Evolutionary conservation across 2,329 filamentous ascomycete species (phyloP).

Genomic region (Fusarium luffae): DNA sequence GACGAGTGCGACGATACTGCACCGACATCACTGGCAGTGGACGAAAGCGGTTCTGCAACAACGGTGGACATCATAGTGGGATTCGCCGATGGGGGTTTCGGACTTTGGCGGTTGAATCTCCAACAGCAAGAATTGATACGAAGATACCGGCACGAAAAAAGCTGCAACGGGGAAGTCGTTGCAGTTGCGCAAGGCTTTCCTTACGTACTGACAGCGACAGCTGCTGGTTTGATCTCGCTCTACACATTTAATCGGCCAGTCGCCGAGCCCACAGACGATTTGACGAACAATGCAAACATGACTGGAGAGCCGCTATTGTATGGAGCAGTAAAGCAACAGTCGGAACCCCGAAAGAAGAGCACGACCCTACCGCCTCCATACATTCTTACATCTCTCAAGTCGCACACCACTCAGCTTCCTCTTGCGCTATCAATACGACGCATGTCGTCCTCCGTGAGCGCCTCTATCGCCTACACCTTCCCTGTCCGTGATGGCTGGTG

Average conservation of each 20-base stretch:
- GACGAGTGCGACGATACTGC: slow-evolving; percentile 37
- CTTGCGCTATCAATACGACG: slow-evolving; percentile 85
- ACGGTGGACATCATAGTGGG: slow-evolving; percentile 73
- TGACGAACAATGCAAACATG: slow-evolving; percentile 1
- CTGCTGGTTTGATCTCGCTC: slow-evolving; percentile 77
- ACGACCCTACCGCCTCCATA: slow-evolving; percentile 44
- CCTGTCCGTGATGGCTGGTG: slow-evolving; percentile 85
- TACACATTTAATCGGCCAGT: slow-evolving; percentile 69
- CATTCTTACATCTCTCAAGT: slow-evolving; percentile 81
- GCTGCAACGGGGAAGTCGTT: slow-evolving; percentile 72
- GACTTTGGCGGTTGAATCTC: slow-evolving; percentile 71
- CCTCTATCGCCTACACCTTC: slow-evolving; percentile 88
- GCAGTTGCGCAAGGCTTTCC: slow-evolving; percentile 78
- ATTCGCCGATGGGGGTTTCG: slow-evolving; percentile 77
- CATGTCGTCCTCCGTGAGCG: slow-evolving; percentile 72
- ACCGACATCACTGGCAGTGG: slow-evolving; percentile 75
- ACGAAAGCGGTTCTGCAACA: slow-evolving; percentile 59
- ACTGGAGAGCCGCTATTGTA: not conserved
- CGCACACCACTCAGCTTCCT: slow-evolving; percentile 81
- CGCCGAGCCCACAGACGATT: slow-evolving; percentile 15
- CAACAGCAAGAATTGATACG: slow-evolving; percentile 56
- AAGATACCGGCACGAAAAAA: slow-evolving; percentile 69
- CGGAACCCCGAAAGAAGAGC: not conserved
- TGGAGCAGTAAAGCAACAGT: not conserved
- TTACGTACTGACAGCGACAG: slow-evolving; percentile 82